Base-by-base conservation (phyloP, 2,329 filamentous ascomycete species). In the Anthostomella pinea region DNA sequence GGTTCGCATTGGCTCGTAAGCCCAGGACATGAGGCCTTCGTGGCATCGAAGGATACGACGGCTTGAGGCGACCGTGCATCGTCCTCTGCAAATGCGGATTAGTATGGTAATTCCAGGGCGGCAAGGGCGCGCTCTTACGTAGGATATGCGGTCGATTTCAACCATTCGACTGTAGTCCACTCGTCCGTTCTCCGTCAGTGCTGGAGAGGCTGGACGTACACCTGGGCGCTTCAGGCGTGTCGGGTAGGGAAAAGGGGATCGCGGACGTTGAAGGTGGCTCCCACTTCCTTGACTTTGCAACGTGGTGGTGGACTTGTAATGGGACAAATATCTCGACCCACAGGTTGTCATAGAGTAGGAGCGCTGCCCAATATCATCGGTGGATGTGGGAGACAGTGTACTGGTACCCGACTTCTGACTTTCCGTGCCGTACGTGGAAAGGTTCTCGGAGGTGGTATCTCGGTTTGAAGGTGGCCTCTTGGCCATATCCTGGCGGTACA, bases 161-260 rank as follows among this genome's bases (percentile, higher is more conserved):
- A 69, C 61, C 68, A 72, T 74, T 43, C 65, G 68, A 43, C 63
- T 69, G 51, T 73, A 73, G 49, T 75, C 71, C 33, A 73, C 54
- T 29, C 49, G 54, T 6, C 71, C 70, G 42, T 64, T 66, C 40
- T 73, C 68, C 5, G 68, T 68, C 34, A 73, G 51, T 30, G 70
- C 69, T 10, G 72, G 72, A 9, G 72, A 77, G 18, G 66, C 59
- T 28, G 72, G 65, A 26, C 69, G 64, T 23, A 72, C 60, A 3
- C 73, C 73, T 13, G 73, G 74, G 14, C 76, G 69, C 51, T 69
- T 77, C 21, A 79, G 57, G 13, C 76, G 70, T 29, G 75, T 71
- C 17, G 76, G 75, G 40, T 80, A 79, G 15, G 73, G 73, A 42
- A 75, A 79, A 1, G 77, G 76, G 15, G 77, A 79, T 19, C 74